These are phyloP conservation scores for Lumnitzera racemosa DNA, from an alignment of 345 rosid genomes.

Conservation along the genomic window DNA sequence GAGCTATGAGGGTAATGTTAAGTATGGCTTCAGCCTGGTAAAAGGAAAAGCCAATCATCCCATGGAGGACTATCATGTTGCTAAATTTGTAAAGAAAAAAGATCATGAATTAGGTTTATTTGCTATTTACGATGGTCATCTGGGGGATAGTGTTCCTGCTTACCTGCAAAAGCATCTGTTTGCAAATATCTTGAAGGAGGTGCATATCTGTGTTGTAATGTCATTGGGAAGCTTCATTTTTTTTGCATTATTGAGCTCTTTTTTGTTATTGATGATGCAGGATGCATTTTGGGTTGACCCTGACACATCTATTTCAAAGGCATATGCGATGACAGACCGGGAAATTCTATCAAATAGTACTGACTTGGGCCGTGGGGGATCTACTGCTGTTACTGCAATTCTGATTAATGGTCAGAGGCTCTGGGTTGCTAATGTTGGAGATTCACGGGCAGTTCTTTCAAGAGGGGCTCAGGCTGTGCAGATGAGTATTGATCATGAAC, in stretches of 20 bases:
- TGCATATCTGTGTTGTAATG: background rate
- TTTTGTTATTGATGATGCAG: slow-evolving; percentile 1
- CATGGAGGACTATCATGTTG: slow-evolving; percentile 23
- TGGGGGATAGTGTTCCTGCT: slow-evolving; percentile 14
- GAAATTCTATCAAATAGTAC: slow-evolving; percentile 8
- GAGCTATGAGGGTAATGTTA: slow-evolving; percentile 6
- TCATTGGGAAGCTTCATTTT: background rate
- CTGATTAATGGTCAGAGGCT: slow-evolving; percentile 10
- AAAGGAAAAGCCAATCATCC: slow-evolving; percentile 19
- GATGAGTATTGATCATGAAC: slow-evolving; percentile 23
- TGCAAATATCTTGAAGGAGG: slow-evolving; percentile 18
- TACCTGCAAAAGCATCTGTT: slow-evolving; percentile 18
- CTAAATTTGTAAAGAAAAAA: slow-evolving; percentile 9
- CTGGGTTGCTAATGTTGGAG: slow-evolving; percentile 21
- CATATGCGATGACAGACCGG: slow-evolving; percentile 15
- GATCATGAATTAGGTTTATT: slow-evolving; percentile 15
- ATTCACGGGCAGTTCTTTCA: slow-evolving; percentile 21
- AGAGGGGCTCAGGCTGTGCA: slow-evolving; percentile 16
- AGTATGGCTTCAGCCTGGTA: slow-evolving; percentile 18
- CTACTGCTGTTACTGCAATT: slow-evolving; percentile 26
- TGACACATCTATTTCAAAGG: slow-evolving; percentile 11
- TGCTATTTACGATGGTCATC: slow-evolving; percentile 24
- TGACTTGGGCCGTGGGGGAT: slow-evolving; percentile 18
- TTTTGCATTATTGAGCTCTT: background rate
- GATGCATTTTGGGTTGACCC: slow-evolving; percentile 20